Evolutionary conservation across 2,329 filamentous ascomycete genomes (phyloP).

Genomic region (Pseudocercospora ulei): DNA sequence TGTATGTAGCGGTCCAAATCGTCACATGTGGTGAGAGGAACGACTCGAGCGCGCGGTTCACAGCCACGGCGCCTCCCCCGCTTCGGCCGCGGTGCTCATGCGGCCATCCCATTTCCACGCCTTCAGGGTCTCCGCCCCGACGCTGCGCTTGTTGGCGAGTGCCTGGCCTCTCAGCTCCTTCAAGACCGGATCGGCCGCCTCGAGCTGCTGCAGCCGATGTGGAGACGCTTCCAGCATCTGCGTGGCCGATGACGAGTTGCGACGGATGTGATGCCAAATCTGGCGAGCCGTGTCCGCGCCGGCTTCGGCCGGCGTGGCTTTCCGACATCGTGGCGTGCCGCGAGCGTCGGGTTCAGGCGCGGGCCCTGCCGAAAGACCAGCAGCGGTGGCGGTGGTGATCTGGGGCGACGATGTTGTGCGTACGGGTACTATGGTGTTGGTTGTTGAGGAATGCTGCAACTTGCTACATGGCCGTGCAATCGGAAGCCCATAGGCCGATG

Average conservation of each 20-base stretch:
- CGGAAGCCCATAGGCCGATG: neutral
- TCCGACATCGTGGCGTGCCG: neutral
- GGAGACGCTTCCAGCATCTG: conserved; percentile 24
- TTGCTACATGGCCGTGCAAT: neutral
- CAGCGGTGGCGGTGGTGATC: conserved; percentile 12
- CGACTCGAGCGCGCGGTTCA: too few relatives aligned
- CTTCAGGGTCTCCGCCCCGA: conserved; percentile 37
- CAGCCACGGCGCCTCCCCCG: conserved; percentile 26
- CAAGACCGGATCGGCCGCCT: conserved; percentile 24
- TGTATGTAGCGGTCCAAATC: too few relatives aligned
- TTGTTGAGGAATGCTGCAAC: conserved; percentile 10
- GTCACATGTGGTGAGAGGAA: too few relatives aligned
- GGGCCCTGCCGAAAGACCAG: too few relatives aligned
- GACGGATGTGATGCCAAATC: conserved; percentile 37
- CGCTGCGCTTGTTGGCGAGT: conserved; percentile 36
- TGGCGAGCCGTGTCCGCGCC: conserved; percentile 31
- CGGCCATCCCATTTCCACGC: conserved; percentile 32
- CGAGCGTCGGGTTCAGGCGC: neutral
- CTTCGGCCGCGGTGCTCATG: conserved; percentile 8
- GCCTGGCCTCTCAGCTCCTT: conserved; percentile 31
- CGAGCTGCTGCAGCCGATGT: conserved; percentile 23
- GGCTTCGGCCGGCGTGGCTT: conserved; percentile 10
- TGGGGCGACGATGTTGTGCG: conserved; percentile 16
- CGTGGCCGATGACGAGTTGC: conserved; percentile 26
- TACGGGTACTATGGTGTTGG: conserved; percentile 13